Conservation (phyloP, 805 yeast genomes). For the Kluyveromyces siamensis region DNA sequence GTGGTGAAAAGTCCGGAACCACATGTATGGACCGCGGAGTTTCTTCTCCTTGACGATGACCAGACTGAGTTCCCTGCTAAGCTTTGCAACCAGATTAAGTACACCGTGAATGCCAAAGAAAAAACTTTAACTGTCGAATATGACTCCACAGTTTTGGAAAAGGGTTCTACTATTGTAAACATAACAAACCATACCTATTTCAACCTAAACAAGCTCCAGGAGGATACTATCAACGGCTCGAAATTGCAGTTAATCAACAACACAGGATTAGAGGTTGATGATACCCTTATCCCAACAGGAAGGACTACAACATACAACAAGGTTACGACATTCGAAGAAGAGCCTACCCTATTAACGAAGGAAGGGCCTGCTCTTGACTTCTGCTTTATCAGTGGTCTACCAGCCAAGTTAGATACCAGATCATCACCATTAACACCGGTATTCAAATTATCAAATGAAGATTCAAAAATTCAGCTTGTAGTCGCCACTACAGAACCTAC, state of each 20-base stretch:
- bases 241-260: conserved; percentile 32
- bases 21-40: conserved; percentile 28
- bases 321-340: conserved; percentile 10
- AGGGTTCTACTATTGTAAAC: conserved; percentile 40
- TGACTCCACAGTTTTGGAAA: conserved; percentile 22
- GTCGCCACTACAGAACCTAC: conserved; percentile 55
- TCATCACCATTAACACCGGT: conserved; percentile 28
- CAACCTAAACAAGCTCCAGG: conserved; percentile 33
- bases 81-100: conserved; percentile 37
- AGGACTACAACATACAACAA: conserved; percentile 17
- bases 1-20: conserved; percentile 29
- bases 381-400: conserved; percentile 35
- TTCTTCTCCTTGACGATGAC: conserved; percentile 35
- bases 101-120: conserved; percentile 31
- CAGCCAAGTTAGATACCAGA: conserved; percentile 39
- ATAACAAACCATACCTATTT: conserved; percentile 59
- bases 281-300: conserved; percentile 39
- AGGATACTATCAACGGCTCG: conserved; percentile 31
- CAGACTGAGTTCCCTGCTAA: conserved; percentile 56
- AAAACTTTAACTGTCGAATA: conserved; percentile 41
- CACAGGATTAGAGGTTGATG: conserved; percentile 35
- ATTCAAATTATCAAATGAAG: conserved; percentile 38
- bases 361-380: conserved; percentile 34
- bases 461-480: conserved; percentile 33
- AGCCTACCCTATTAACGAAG: neutral